Evolutionary conservation across 2,329 filamentous ascomycete species (phyloP).

Genomic region (Trichoderma koningii): DNA sequence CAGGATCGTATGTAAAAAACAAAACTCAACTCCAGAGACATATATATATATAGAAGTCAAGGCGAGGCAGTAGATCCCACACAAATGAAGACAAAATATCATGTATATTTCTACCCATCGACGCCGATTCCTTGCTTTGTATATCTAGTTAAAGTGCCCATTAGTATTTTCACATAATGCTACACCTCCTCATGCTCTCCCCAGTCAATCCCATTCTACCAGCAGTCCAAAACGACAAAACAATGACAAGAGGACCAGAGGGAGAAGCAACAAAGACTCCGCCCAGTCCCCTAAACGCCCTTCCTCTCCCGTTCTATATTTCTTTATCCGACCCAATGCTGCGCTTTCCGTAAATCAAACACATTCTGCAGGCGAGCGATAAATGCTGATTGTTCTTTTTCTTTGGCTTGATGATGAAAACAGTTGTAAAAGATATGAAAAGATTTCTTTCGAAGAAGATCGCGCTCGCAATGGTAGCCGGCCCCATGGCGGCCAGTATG

Average conservation of each 20-base stretch:
- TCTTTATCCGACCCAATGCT: conserved; percentile 22
- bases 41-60: conserved; percentile 5
- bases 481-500: background rate
- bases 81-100: background rate
- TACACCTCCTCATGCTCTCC: background rate
- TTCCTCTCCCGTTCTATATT: conserved; percentile 12
- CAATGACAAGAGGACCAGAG: background rate
- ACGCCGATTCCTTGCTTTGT: conserved; percentile 15
- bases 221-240: background rate
- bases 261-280: background rate
- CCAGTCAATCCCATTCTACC: background rate
- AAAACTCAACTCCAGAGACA: conserved; percentile 22
- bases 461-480: conserved; percentile 15
- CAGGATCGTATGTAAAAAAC: background rate
- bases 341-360: conserved; percentile 40
- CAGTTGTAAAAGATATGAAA: conserved; percentile 21
- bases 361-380: conserved; percentile 35
- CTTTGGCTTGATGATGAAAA: conserved; percentile 31
- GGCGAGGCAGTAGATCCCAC: background rate
- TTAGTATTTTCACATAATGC: conserved; percentile 3
- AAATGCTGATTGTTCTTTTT: conserved; percentile 29
- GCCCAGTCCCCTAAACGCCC: background rate
- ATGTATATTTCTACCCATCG: conserved; percentile 8
- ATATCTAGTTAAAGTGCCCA: conserved; percentile 4
- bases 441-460: background rate